Evolutionary conservation across 352 stramenopile genomes (phyloP).

Genomic region (Phytophthora aleatoria): DNA sequence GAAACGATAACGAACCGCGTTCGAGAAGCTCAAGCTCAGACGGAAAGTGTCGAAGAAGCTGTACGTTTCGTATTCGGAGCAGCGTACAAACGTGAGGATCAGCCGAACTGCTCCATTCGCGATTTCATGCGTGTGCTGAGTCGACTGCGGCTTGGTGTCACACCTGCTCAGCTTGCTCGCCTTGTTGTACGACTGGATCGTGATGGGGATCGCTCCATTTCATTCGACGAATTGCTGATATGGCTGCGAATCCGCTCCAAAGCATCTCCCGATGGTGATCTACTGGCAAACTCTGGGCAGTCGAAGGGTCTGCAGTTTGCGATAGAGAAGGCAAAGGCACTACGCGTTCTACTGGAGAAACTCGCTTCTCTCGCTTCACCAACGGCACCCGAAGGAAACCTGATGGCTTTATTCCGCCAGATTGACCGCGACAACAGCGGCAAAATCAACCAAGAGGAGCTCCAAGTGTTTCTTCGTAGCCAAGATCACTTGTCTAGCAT

Average conservation of each 20-base stretch:
- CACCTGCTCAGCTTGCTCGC: constrained; percentile 50
- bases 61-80: constrained; percentile 56
- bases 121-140: constrained; percentile 49
- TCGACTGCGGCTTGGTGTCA: constrained; percentile 48
- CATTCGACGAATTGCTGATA: constrained; percentile 68
- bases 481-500: constrained; percentile 24
- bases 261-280: neutral
- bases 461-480: constrained; percentile 46
- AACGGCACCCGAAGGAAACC: neutral
- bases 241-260: constrained; percentile 57
- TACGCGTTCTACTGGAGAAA: constrained; percentile 30
- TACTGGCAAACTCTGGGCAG: neutral
- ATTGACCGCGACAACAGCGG: constrained; percentile 59
- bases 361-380: constrained; percentile 3
- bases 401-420: constrained; percentile 45
- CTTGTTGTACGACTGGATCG: constrained; percentile 61
- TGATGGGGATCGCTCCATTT: constrained; percentile 58
- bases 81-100: constrained; percentile 42
- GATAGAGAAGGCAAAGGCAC: constrained; percentile 17
- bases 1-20: constrained; percentile 51
- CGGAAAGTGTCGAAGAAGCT: constrained; percentile 52
- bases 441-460: constrained; percentile 59
- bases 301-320: constrained; percentile 14
- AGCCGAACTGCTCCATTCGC: constrained; percentile 28
- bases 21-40: constrained; percentile 36